Evolutionary conservation across 768 basidiomycete species (phyloP).

Genomic region (Tylopilus sp.): DNA sequence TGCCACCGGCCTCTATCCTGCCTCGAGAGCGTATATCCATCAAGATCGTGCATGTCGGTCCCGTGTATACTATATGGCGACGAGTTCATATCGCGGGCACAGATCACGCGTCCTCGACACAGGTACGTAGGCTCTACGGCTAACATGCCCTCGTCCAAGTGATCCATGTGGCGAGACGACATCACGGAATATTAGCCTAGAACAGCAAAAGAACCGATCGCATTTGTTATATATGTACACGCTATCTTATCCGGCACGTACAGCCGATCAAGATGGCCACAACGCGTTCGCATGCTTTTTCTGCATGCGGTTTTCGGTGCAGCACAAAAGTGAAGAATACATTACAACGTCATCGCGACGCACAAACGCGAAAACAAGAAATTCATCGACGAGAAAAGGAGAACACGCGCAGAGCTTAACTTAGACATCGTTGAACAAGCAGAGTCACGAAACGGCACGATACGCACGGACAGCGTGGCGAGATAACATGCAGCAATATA

Average conservation of each 20-base stretch:
- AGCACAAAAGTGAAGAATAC: not conserved
- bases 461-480: not conserved
- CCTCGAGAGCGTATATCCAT: too few species aligned
- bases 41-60: too few species aligned
- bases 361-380: not conserved
- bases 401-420: not conserved
- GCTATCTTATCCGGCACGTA: too few species aligned
- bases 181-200: too few species aligned
- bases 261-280: not conserved
- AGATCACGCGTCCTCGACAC: too few species aligned
- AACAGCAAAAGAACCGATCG: not conserved
- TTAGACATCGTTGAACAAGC: not conserved
- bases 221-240: not conserved
- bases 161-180: too few species aligned
- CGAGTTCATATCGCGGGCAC: too few species aligned
- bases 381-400: not conserved
- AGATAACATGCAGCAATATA: not conserved
- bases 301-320: too few species aligned
- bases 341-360: not conserved
- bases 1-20: too few species aligned
- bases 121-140: too few species aligned
- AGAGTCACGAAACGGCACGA: not conserved
- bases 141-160: too few species aligned
- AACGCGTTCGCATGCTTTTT: not conserved
- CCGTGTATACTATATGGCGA: too few species aligned